Conservation (phyloP, 371 early-diverging fungal genomes). For the Mucor racemosus region DNA sequence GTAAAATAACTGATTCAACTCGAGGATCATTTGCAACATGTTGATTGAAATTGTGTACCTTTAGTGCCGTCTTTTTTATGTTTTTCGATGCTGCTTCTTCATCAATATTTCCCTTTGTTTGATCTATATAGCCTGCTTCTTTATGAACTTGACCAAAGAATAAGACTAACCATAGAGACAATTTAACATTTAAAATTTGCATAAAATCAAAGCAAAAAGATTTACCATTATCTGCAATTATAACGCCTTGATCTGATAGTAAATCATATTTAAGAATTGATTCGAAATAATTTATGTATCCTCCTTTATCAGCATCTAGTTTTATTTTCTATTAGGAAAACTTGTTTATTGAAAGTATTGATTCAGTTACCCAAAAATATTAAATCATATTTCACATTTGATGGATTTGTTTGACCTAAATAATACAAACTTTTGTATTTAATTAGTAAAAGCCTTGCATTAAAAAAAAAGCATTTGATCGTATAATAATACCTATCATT, state of each 20-base stretch:
- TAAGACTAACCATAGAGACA: constrained; percentile 29
- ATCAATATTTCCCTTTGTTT: not conserved
- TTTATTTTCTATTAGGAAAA: not conserved
- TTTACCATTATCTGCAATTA: constrained; percentile 65
- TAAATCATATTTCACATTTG: constrained; percentile 43
- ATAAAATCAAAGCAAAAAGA: not conserved
- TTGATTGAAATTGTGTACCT: constrained; percentile 66
- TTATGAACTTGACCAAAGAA: constrained; percentile 50
- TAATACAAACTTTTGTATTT: not conserved
- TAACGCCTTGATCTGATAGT: constrained; percentile 52
- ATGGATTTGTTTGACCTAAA: constrained; percentile 1
- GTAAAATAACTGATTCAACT: constrained; percentile 64
- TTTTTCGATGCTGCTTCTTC: constrained; percentile 27
- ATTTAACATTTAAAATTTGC: not conserved
- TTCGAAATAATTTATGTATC: constrained; percentile 59
- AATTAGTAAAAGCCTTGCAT: not conserved
- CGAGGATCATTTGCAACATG: constrained; percentile 67
- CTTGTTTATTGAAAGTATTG: not conserved
- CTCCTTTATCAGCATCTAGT: constrained; percentile 68
- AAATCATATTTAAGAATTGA: constrained; percentile 54
- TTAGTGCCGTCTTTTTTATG: constrained; percentile 42
- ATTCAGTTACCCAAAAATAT: constrained; percentile 58
- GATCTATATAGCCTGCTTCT: constrained; percentile 23
- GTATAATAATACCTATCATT: constrained; percentile 32
- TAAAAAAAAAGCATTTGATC: too few relatives aligned